Percentiles rank a stretch among this genome's conserved stretches.
Conservation (phyloP, 2,329 filamentous ascomycete genomes). For the Aaosphaeria pasadenensis region DNA sequence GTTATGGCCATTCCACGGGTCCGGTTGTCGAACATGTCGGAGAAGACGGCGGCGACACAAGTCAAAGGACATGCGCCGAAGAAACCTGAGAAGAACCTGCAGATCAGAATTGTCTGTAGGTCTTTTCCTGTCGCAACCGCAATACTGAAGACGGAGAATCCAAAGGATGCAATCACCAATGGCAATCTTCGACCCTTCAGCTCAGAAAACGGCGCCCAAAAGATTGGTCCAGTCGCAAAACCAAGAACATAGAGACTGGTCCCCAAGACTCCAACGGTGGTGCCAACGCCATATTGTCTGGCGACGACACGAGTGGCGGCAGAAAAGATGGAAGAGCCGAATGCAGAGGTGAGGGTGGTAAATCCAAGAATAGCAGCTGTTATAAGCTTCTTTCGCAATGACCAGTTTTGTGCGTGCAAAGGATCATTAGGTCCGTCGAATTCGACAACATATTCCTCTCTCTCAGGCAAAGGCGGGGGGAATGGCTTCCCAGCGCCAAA, state of each 20-base stretch:
- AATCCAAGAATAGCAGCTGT: slow-evolving; percentile 69
- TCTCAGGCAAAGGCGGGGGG: slow-evolving; percentile 66
- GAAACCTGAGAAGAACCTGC: slow-evolving; percentile 53
- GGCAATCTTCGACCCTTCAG: slow-evolving; percentile 49
- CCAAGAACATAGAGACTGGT: slow-evolving; percentile 50
- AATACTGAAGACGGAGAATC: slow-evolving; percentile 51
- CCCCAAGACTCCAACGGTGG: slow-evolving; percentile 49
- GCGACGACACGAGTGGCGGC: slow-evolving; percentile 33
- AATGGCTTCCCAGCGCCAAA: slow-evolving; percentile 75
- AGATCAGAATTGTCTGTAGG: slow-evolving; percentile 52
- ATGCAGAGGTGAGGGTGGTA: slow-evolving; percentile 66
- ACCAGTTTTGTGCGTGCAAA: slow-evolving; percentile 86
- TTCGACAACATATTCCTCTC: slow-evolving; percentile 76
- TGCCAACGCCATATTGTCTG: slow-evolving; percentile 43
- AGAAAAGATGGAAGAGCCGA: slow-evolving; percentile 53
- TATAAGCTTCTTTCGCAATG: slow-evolving; percentile 69
- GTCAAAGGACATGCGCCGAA: slow-evolving; percentile 54
- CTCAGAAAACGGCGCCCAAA: slow-evolving; percentile 53
- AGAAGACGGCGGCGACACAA: slow-evolving; percentile 53
- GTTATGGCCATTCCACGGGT: slow-evolving; percentile 43
- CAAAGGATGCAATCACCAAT: slow-evolving; percentile 49
- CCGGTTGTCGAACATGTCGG: slow-evolving; percentile 53
- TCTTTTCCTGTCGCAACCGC: slow-evolving; percentile 51
- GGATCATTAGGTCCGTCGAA: slow-evolving; percentile 84
- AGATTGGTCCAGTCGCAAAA: slow-evolving; percentile 46